Evolutionary conservation across 768 basidiomycete genomes (phyloP), one percentile per base, ranked within the genome.

Genomic region (Lentinula boryana): DNA sequence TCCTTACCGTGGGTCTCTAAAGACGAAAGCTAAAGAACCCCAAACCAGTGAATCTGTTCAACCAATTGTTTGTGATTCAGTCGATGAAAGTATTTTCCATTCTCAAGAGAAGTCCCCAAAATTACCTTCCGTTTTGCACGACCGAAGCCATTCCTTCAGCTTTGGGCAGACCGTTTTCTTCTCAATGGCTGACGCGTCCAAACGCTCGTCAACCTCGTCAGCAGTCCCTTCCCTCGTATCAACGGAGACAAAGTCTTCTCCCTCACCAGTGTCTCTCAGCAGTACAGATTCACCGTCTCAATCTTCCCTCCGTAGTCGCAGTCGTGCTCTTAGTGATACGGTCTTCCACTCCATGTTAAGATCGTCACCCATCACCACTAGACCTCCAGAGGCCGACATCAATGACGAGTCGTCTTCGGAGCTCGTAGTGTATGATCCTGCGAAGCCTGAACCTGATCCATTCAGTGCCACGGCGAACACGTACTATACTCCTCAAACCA

Each of bases 401-500:
- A 82, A 86, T 64, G 85, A 88, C 70, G 78, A 80, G 46, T 82
- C 79, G 0, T 74, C 75, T 1, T 68, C 75, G 3, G 76, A 81
- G 2, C 70, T 86, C 4, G 72, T 83, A 15, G 72, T 86, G 3
- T 84, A 83, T 66, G 71, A 49, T 43, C 58, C 36, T 58, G 62
- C 64, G 18, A 67, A 65, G 62, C 64, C 70, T 6, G 84, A 85
- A 64, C 86, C 88, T 6, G 89, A 91, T 68, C 89, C 89, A 2
- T 91, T 92, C 72, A 81, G 83, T 52, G 83, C 82, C 2, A 77
- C 89, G 63, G 87, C 89, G 18, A 86, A 78, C 33, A 88, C 89
- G 0, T 91, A 90, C 68, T 91, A 89, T 67, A 88, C 87, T 0
- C 87, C 88, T 1, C 87, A 88, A 62, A 83, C 84, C 6, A 82